Percentiles rank a stretch among this genome's conserved stretches.
phyloP scores from a whole-genome alignment of 169 alveolate genomes.

The Theileria luwenshuni region DNA sequence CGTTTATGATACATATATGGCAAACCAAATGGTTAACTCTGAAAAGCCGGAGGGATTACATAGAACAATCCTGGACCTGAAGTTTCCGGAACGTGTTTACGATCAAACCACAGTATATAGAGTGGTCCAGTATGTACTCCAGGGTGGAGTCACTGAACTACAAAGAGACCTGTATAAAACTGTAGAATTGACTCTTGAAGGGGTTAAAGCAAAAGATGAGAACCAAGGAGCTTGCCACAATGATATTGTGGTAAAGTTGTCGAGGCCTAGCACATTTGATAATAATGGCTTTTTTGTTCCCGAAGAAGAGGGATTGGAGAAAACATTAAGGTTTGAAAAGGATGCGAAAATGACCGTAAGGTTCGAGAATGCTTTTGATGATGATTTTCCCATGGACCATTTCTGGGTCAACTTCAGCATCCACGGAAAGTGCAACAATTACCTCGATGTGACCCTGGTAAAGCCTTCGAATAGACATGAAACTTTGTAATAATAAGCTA shows the following conservation, averaged over 20 bases:
- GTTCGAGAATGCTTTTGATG: background rate
- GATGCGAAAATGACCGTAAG: background rate
- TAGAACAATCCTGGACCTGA: background rate
- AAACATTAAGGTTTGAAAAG: background rate
- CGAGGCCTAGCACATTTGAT: background rate
- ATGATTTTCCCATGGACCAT: conserved; percentile 1
- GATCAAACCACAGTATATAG: background rate
- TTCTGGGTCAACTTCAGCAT: background rate
- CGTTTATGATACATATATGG: background rate
- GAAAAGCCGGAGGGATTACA: background rate
- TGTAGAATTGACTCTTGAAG: background rate
- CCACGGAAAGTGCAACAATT: background rate
- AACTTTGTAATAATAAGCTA: background rate
- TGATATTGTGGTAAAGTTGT: background rate
- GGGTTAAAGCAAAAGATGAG: background rate
- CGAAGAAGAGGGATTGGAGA: background rate
- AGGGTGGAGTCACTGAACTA: background rate
- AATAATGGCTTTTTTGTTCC: background rate
- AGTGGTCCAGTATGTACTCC: background rate
- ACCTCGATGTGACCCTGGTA: background rate
- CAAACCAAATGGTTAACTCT: background rate
- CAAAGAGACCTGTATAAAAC: background rate
- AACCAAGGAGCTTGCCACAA: background rate
- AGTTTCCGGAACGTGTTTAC: background rate
- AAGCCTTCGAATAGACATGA: background rate